Conservation (phyloP, 2,329 filamentous ascomycete genomes). For the Lojkania enalia region DNA sequence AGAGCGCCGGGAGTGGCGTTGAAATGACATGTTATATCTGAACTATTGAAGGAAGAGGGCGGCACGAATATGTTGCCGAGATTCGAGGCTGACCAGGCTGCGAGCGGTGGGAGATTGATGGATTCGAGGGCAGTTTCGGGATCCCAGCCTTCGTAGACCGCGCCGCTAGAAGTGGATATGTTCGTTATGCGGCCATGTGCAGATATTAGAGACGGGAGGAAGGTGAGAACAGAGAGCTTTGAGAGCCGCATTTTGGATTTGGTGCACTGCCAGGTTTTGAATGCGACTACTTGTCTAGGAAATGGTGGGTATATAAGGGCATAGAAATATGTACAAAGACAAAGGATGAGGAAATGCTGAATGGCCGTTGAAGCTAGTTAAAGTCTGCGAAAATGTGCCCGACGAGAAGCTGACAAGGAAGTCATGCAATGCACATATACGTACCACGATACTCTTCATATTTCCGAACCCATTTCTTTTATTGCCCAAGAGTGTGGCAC, state of each 20-base stretch:
- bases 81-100: slow-evolving; percentile 29
- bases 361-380: too few species aligned
- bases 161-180: slow-evolving; percentile 20
- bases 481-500: not conserved
- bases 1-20: slow-evolving; percentile 54
- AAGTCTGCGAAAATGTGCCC: not conserved
- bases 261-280: too few species aligned
- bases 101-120: slow-evolving; percentile 14
- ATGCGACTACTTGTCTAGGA: too few species aligned
- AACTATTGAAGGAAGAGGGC: slow-evolving; percentile 26
- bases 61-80: slow-evolving; percentile 30
- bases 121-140: slow-evolving; percentile 15
- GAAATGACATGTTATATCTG: slow-evolving; percentile 61
- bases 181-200: slow-evolving; percentile 32
- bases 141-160: slow-evolving; percentile 29
- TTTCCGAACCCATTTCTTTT: not conserved
- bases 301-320: too few species aligned
- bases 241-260: not conserved
- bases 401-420: not conserved
- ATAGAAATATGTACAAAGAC: not conserved
- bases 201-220: slow-evolving; percentile 8
- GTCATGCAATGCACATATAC: not conserved
- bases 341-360: not conserved
- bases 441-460: slow-evolving; percentile 2
- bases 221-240: slow-evolving; percentile 2